phyloP scores from a whole-genome alignment of 306 rosid species.

The Begonia peltatifolia region DNA sequence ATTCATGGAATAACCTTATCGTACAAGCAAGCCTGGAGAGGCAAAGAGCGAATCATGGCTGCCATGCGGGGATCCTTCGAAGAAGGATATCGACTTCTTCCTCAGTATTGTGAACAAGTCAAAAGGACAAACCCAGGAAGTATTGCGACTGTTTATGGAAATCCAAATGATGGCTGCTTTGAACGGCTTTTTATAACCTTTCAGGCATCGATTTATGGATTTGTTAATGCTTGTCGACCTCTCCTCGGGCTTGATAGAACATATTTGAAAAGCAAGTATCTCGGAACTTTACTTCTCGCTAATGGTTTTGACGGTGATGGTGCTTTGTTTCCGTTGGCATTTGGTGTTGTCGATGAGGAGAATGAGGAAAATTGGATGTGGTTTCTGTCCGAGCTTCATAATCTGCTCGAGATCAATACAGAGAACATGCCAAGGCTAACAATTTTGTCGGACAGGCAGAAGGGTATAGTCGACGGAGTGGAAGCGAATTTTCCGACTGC shows the following conservation, averaged over 20 bases:
- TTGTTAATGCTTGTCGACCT: slow-evolving; percentile 43
- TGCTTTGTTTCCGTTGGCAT: slow-evolving; percentile 33
- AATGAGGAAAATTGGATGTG: slow-evolving; percentile 45
- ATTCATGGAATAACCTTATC: slow-evolving; percentile 37
- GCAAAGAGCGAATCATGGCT: slow-evolving; percentile 43
- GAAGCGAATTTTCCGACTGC: slow-evolving; percentile 36
- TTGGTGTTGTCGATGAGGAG: slow-evolving; percentile 46
- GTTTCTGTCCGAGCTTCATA: slow-evolving; percentile 39
- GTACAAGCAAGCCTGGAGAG: slow-evolving; percentile 42
- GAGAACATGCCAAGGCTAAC: slow-evolving; percentile 46
- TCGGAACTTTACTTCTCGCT: slow-evolving; percentile 40
- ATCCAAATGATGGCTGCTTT: slow-evolving; percentile 27
- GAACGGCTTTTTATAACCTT: slow-evolving; percentile 39
- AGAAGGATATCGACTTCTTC: slow-evolving; percentile 37
- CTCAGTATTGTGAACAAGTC: slow-evolving; percentile 41
- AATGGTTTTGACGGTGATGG: slow-evolving; percentile 47
- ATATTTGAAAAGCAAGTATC: slow-evolving; percentile 36
- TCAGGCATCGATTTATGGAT: slow-evolving; percentile 38
- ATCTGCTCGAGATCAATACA: slow-evolving; percentile 29
- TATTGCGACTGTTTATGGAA: slow-evolving; percentile 32
- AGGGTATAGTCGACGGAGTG: slow-evolving; percentile 36
- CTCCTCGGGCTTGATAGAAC: slow-evolving; percentile 37
- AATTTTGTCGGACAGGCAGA: slow-evolving; percentile 34
- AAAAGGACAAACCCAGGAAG: slow-evolving; percentile 37
- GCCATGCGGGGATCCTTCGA: slow-evolving; percentile 41